Percentiles rank a stretch among this genome's conserved stretches.
These are phyloP conservation scores for Ganoderma boninense DNA, from an alignment of 1,284 basidiomycete species.

Conservation along the genomic window DNA sequence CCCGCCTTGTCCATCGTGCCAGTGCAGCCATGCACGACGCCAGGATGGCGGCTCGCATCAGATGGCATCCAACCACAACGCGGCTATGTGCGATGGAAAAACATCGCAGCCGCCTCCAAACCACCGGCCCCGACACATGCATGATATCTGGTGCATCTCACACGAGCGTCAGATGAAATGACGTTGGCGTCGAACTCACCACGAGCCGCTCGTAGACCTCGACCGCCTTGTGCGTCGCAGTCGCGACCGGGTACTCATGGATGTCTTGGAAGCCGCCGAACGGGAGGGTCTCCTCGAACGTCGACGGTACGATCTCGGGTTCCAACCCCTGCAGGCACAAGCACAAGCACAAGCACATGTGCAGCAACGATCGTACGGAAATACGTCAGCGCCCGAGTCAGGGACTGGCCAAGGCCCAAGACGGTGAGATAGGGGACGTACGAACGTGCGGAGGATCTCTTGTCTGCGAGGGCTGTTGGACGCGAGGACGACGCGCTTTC, in stretches of 20 bases:
- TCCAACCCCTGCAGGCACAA: too few relatives aligned
- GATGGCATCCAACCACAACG: background rate
- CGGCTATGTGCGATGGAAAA: background rate
- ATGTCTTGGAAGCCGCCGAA: too few relatives aligned
- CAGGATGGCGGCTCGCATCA: background rate
- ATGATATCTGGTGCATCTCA: background rate
- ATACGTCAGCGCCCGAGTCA: too few relatives aligned
- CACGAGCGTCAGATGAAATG: background rate
- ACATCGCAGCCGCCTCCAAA: background rate
- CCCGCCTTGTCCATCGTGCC: too few relatives aligned
- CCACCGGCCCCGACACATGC: background rate
- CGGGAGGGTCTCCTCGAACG: too few relatives aligned
- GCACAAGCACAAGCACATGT: too few relatives aligned
- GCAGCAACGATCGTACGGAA: too few relatives aligned
- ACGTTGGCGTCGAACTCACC: slow-evolving; percentile 50
- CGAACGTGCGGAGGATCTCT: slow-evolving; percentile 85
- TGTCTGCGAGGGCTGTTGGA: slow-evolving; percentile 87
- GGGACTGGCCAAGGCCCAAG: too few relatives aligned
- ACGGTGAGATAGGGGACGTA: slow-evolving; percentile 49
- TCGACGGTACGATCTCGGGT: too few relatives aligned
- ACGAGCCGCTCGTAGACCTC: slow-evolving; percentile 86
- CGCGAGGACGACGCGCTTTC: slow-evolving; percentile 84
- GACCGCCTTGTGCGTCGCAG: too few relatives aligned
- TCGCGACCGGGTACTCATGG: too few relatives aligned
- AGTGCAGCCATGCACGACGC: too few relatives aligned